phyloP scores from a whole-genome alignment of 495 filamentous ascomycete species.

The Aspergillus olivimuriae region DNA sequence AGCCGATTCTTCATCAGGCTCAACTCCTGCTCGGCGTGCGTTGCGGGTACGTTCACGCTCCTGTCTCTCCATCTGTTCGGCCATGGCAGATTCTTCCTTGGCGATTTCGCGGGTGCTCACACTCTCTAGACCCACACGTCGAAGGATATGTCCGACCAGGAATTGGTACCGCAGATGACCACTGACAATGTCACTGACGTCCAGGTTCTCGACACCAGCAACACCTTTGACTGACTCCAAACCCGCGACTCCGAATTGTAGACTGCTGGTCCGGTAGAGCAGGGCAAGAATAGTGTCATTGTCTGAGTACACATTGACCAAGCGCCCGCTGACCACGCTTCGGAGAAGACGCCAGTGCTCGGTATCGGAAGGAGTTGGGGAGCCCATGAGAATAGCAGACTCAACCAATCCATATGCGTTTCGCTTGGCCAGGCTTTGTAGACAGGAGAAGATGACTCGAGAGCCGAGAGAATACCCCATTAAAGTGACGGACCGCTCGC shows the following conservation, averaged over 20 bases:
- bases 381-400: constrained; percentile 75
- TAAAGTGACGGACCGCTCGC: constrained; percentile 80
- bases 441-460: constrained; percentile 76
- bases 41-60: constrained; percentile 43
- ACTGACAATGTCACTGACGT: constrained; percentile 64
- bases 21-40: constrained; percentile 36
- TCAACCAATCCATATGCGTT: constrained; percentile 83
- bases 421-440: constrained; percentile 67
- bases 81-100: constrained; percentile 52
- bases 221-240: constrained; percentile 60
- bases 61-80: constrained; percentile 49
- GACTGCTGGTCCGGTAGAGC: constrained; percentile 67
- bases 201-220: constrained; percentile 65
- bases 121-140: constrained; percentile 61
- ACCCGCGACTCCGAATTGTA: constrained; percentile 72
- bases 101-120: constrained; percentile 50
- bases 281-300: constrained; percentile 75
- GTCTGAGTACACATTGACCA: constrained; percentile 71
- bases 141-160: constrained; percentile 61
- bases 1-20: constrained; percentile 31
- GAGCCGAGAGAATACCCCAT: constrained; percentile 91
- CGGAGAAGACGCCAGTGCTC: constrained; percentile 63
- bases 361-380: constrained; percentile 63
- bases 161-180: constrained; percentile 70
- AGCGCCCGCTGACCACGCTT: constrained; percentile 62